A percentile compares a stretch with the other conserved stretches of the same genome.
Evolutionary conservation across 1,284 basidiomycete species (phyloP).

Genomic region (Apiotrichum brassicae): DNA sequence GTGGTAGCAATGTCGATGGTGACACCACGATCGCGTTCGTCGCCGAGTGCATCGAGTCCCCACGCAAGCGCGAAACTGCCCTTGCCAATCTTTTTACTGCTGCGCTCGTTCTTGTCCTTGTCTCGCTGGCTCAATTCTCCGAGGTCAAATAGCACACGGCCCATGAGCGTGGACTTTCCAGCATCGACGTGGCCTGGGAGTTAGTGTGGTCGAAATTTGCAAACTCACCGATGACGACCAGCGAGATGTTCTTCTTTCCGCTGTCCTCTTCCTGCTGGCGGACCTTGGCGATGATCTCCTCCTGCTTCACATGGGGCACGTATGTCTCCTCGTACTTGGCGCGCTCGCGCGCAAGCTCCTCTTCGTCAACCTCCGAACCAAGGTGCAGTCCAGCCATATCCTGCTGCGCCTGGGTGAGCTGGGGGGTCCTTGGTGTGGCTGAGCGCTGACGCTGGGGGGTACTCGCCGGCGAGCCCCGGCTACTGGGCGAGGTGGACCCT

Average conservation of each 20-base stretch:
- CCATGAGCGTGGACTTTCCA: conserved; percentile 97
- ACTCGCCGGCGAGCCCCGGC: conserved; percentile 20
- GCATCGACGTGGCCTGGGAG: conserved; percentile 89
- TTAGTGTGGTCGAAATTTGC: background rate
- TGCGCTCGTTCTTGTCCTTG: conserved; percentile 76
- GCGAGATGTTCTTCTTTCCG: conserved; percentile 66
- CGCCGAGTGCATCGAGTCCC: conserved; percentile 87
- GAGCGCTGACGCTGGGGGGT: conserved; percentile 50
- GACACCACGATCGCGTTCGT: conserved; percentile 90
- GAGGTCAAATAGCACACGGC: conserved; percentile 83
- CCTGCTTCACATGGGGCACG: conserved; percentile 65
- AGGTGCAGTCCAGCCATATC: conserved; percentile 74
- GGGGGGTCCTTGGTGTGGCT: conserved; percentile 15
- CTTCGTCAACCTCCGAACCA: conserved; percentile 42
- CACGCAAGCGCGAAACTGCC: conserved; percentile 96
- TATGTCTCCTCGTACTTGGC: conserved; percentile 53
- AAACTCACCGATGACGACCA: conserved; percentile 83
- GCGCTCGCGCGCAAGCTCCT: conserved; percentile 46
- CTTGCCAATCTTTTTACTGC: conserved; percentile 86
- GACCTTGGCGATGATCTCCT: conserved; percentile 80
- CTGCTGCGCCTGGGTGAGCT: conserved; percentile 10
- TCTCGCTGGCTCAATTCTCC: conserved; percentile 82
- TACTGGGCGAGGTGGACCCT: conserved; percentile 8
- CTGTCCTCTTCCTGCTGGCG: conserved; percentile 54
- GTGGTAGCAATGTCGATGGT: conserved; percentile 96